Percentiles rank a stretch among this genome's conserved stretches.
These are phyloP conservation scores for Sindora glabra DNA, from an alignment of 306 rosid species.

Conservation along the genomic window DNA sequence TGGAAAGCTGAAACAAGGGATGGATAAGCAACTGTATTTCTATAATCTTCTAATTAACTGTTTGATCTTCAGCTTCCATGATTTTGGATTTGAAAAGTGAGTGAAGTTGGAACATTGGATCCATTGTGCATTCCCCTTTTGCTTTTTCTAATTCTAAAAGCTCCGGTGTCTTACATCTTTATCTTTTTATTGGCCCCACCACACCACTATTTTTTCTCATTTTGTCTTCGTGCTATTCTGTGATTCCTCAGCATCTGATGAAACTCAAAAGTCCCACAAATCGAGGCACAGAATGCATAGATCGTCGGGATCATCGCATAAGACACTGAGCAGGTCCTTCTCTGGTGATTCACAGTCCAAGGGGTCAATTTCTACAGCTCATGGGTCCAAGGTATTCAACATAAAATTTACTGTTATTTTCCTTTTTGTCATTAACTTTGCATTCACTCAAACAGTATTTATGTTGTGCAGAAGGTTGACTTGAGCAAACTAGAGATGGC, in stretches of 20 bases:
- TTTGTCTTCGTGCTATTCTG: slow-evolving; percentile 23
- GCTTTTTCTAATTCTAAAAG: slow-evolving; percentile 37
- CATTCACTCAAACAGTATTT: background rate
- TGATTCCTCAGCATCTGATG: slow-evolving; percentile 72
- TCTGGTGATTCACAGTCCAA: slow-evolving; percentile 89
- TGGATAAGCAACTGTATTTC: background rate
- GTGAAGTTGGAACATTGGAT: slow-evolving; percentile 72
- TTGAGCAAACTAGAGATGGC: slow-evolving; percentile 90
- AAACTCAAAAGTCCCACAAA: slow-evolving; percentile 80
- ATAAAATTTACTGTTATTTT: slow-evolving; percentile 10
- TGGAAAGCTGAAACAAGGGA: background rate
- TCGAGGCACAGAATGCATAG: slow-evolving; percentile 85
- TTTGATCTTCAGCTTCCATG: too few species aligned
- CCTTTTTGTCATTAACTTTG: slow-evolving; percentile 9
- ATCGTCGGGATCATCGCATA: slow-evolving; percentile 83
- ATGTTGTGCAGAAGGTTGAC: slow-evolving; percentile 80
- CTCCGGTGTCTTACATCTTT: slow-evolving; percentile 36
- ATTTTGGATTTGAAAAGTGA: slow-evolving; percentile 37
- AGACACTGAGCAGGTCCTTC: slow-evolving; percentile 78
- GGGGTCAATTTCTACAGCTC: slow-evolving; percentile 67
- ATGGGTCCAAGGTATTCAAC: slow-evolving; percentile 69
- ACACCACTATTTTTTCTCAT: slow-evolving; percentile 34
- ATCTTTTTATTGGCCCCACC: slow-evolving; percentile 38
- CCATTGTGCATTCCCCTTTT: slow-evolving; percentile 51
- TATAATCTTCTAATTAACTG: slow-evolving; percentile 17